Percentiles rank a stretch among this genome's conserved stretches.
Conservation (phyloP, 225 moss, liverwort and hornwort genomes). For the Pleurozium schreberi region DNA sequence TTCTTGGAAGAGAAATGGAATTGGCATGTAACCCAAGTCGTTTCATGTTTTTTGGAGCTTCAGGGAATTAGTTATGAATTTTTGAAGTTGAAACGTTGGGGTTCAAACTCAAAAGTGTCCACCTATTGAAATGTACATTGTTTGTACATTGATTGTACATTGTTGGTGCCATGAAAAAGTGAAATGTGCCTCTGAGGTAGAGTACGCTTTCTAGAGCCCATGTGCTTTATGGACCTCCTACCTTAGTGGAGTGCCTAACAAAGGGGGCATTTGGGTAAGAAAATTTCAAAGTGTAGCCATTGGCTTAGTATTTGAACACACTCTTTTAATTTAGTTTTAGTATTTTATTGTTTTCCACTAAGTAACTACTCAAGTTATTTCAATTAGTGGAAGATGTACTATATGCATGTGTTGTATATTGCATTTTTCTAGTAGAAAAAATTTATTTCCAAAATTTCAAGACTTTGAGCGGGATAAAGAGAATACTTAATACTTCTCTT, state of each 20-base stretch:
- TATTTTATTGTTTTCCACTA: neutral
- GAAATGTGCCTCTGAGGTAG: too few species aligned
- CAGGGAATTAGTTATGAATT: neutral
- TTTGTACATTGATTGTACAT: too few species aligned
- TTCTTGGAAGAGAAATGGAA: too few species aligned
- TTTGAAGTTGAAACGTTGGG: neutral
- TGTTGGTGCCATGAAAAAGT: neutral
- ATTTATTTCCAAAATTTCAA: neutral
- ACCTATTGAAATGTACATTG: neutral
- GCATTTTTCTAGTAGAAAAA: neutral
- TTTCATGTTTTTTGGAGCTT: too few species aligned
- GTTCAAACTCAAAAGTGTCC: fast-evolving
- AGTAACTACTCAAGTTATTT: neutral
- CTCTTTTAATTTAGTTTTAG: fast-evolving
- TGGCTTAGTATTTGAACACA: too few species aligned
- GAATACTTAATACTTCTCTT: fast-evolving
- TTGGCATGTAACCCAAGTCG: too few species aligned
- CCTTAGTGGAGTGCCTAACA: neutral
- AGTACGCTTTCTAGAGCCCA: fast-evolving
- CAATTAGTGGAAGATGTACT: too few species aligned
- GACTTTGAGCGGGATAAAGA: too few species aligned
- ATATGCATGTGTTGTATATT: neutral
- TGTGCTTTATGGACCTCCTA: neutral
- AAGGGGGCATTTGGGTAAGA: neutral
- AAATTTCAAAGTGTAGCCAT: neutral